Evolutionary conservation across 306 rosid species (phyloP), one percentile per base, ranked within the genome.

Genomic region (Vachellia collinsii): DNA sequence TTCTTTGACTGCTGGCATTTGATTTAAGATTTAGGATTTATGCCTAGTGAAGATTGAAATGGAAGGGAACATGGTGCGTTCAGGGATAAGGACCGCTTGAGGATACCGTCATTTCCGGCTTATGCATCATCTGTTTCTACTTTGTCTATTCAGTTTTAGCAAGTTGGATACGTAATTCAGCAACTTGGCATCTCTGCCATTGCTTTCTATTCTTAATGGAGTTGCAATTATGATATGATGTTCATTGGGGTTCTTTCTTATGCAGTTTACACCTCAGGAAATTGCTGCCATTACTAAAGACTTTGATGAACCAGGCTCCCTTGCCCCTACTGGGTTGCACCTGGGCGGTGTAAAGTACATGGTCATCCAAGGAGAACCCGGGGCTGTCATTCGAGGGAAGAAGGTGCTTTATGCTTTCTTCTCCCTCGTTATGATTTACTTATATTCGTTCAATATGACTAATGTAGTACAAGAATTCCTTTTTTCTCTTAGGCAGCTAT

Each of bases 331-430:
- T 62, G 93, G 89, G 0, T 72, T 87, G 59, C 80, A 81, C 80
- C 88, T 89, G 47, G 89, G 88, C n/a, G 91, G 89, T 70, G 65
- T 80, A 0, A 89, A 89, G 83, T 87, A 89, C 86, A 87, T 87
- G 91, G 93, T 87, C 77, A 89, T 87, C 78, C 91, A 87, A 79
- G 93, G 93, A 62, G 91, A 89, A 71, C 16, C 81, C 2, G 89
- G 89, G 44, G 91, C 85, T 75, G 89, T 89, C 64, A 80, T 89
- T 61, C 89, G 89, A 47, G 91, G 88, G 29, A 89, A 87, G 87
- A 89, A 89, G 93, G 93, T 87, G n/a, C 39, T 16, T 59, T 22
- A 43, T 44, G 20, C 71, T 84, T 73, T 5, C 5, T 34, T 64
- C 11, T 1, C 44, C 44, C 6, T 66, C n/a, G 1, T 19, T 38